A percentile compares a stretch with the other conserved stretches of the same genome.
These are phyloP conservation scores for Pseudogymnoascus sp. DNA, from an alignment of 2,329 filamentous ascomycete genomes.

Conservation along the genomic window DNA sequence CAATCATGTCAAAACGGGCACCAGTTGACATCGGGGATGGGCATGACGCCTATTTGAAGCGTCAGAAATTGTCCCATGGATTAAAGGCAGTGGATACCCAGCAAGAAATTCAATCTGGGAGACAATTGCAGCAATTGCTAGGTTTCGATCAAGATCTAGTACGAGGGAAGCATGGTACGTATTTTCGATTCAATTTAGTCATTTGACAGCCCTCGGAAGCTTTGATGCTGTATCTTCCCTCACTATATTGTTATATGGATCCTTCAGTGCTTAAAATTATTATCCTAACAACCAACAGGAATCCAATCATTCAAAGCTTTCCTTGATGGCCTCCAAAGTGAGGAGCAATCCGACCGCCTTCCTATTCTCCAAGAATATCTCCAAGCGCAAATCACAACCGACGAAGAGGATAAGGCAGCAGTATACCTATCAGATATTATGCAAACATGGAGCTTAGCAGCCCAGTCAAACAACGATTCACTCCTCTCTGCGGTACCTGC, in stretches of 20 bases:
- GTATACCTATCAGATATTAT: constrained; percentile 71
- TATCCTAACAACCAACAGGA: constrained; percentile 33
- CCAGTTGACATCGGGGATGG: constrained; percentile 23
- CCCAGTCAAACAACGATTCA: constrained; percentile 69
- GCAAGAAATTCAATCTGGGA: constrained; percentile 53
- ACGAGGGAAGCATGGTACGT: constrained; percentile 56
- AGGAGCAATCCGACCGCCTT: constrained; percentile 40
- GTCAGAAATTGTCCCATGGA: constrained; percentile 37
- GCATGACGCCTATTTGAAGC: constrained; percentile 28
- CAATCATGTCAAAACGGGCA: constrained; percentile 25
- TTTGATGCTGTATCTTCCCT: neutral
- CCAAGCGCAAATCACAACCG: constrained; percentile 42
- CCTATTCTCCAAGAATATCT: constrained; percentile 64
- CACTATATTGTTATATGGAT: neutral
- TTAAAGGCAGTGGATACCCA: constrained; percentile 38
- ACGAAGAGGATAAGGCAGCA: constrained; percentile 45
- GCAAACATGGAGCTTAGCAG: constrained; percentile 80
- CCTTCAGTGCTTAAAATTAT: neutral
- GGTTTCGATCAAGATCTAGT: constrained; percentile 62
- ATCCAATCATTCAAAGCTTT: constrained; percentile 63
- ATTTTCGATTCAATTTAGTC: neutral
- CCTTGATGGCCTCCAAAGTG: constrained; percentile 56
- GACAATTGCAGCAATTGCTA: constrained; percentile 61
- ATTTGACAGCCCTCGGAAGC: neutral
- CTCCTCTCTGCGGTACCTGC: constrained; percentile 74